A percentile compares a stretch with the other conserved stretches of the same genome.
phyloP scores from a whole-genome alignment of 2,329 filamentous ascomycete species.

The Rhynchosporium agropyri region DNA sequence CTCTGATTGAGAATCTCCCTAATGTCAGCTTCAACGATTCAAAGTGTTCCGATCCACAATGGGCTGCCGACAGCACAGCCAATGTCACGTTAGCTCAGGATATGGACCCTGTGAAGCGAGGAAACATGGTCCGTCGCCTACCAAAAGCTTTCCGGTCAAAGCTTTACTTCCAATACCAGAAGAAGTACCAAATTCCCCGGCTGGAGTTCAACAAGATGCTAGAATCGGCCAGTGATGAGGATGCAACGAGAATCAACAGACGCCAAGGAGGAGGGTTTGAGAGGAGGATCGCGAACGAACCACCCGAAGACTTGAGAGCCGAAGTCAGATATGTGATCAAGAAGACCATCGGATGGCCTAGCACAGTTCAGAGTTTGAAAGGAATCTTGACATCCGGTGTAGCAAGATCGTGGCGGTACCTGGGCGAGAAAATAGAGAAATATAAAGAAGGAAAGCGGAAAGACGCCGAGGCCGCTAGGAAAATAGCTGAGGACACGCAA shows the following conservation, averaged over 20 bases:
- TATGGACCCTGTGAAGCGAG: conserved; percentile 87
- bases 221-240: conserved; percentile 71
- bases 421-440: conserved; percentile 79
- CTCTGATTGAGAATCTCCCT: conserved; percentile 84
- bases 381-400: conserved; percentile 78
- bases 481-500: conserved; percentile 23
- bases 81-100: conserved; percentile 79
- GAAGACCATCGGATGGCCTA: conserved; percentile 90
- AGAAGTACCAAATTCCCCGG: conserved; percentile 82
- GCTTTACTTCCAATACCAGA: conserved; percentile 93
- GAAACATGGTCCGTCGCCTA: conserved; percentile 94
- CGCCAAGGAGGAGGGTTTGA: conserved; percentile 85
- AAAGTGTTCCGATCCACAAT: conserved; percentile 58
- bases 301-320: conserved; percentile 65
- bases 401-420: conserved; percentile 69
- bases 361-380: conserved; percentile 85
- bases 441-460: conserved; percentile 46
- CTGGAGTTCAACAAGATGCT: conserved; percentile 86
- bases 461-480: conserved; percentile 26
- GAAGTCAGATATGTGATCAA: conserved; percentile 78
- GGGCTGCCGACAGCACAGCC: conserved; percentile 63
- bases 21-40: conserved; percentile 79
- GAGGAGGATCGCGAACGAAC: conserved; percentile 74
- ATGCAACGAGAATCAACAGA: conserved; percentile 67
- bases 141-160: conserved; percentile 85